Conservation (phyloP, 495 filamentous ascomycete species). For the Arthonia radiata region DNA sequence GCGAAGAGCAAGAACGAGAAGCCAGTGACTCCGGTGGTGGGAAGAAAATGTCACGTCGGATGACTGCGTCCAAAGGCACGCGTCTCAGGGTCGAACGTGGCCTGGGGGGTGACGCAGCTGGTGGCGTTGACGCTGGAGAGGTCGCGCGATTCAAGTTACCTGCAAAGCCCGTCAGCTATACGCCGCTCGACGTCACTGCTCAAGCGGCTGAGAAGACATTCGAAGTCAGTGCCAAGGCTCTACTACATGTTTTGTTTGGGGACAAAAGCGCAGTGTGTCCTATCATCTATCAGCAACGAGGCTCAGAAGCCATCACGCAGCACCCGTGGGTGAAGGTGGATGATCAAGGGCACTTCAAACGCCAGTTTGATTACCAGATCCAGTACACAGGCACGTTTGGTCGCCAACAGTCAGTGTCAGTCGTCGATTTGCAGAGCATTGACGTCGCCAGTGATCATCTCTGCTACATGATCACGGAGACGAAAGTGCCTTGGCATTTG, state of each 20-base stretch:
- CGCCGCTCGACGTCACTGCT: slow-evolving; percentile 53
- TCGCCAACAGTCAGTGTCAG: slow-evolving; percentile 29
- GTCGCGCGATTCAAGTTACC: slow-evolving; percentile 65
- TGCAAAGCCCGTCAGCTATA: slow-evolving; percentile 53
- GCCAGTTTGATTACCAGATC: slow-evolving; percentile 57
- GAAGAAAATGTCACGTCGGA: too few relatives aligned
- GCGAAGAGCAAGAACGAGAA: slow-evolving; percentile 47
- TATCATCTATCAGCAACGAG: slow-evolving; percentile 63
- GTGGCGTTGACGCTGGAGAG: slow-evolving; percentile 15
- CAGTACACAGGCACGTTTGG: slow-evolving; percentile 39
- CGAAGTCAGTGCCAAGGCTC: slow-evolving; percentile 69
- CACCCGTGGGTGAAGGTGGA: slow-evolving; percentile 53
- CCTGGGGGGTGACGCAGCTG: slow-evolving; percentile 13
- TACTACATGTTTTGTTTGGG: slow-evolving; percentile 89
- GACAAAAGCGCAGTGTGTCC: slow-evolving; percentile 90
- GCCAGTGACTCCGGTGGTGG: too few relatives aligned
- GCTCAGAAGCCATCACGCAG: slow-evolving; percentile 58
- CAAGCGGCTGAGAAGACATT: slow-evolving; percentile 49
- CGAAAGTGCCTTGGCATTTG: slow-evolving; percentile 74
- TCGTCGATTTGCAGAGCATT: slow-evolving; percentile 69
- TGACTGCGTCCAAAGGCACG: too few relatives aligned
- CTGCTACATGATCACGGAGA: slow-evolving; percentile 81
- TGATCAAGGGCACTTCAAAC: slow-evolving; percentile 41
- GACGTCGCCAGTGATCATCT: slow-evolving; percentile 85
- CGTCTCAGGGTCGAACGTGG: slow-evolving; percentile 40